Evolutionary conservation across 2,329 filamentous ascomycete species (phyloP).

Genomic region (Trichoderma sp.): DNA sequence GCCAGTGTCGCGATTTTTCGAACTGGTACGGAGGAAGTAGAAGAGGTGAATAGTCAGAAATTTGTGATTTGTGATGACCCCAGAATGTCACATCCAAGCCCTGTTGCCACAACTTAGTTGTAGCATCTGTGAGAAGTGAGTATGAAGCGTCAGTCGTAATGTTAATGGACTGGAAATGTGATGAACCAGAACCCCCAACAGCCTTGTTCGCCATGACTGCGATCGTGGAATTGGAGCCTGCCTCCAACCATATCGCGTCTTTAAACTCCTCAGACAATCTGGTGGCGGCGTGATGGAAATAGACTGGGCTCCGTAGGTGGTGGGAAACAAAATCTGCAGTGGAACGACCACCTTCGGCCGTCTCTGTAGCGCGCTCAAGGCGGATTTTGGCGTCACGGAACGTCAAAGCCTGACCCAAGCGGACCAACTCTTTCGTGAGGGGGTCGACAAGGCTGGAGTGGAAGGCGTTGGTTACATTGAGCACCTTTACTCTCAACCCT

Average conservation of each 20-base stretch:
- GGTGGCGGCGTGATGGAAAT: neutral
- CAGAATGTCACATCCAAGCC: no score
- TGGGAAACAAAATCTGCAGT: neutral
- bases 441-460: conserved; percentile 44
- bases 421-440: conserved; percentile 30
- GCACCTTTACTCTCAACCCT: conserved; percentile 34
- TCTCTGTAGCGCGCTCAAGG: neutral
- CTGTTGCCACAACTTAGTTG: no score
- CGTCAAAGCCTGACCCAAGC: conserved; percentile 24
- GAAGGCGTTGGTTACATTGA: conserved; percentile 48
- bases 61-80: no score
- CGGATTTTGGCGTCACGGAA: neutral
- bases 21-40: conserved; percentile 44
- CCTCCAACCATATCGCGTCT: conserved; percentile 35
- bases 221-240: conserved; percentile 40
- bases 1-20: conserved; percentile 40
- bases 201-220: conserved; percentile 35
- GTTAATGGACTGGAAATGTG: conserved; percentile 19
- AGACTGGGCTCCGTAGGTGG: neutral
- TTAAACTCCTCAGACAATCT: neutral
- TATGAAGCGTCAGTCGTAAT: no score
- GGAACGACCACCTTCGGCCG: neutral
- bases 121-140: no score
- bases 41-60: conserved; percentile 9
- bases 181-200: neutral